Evolutionary conservation across 768 basidiomycete species (phyloP).

Genomic region (Mycena chlorophos): DNA sequence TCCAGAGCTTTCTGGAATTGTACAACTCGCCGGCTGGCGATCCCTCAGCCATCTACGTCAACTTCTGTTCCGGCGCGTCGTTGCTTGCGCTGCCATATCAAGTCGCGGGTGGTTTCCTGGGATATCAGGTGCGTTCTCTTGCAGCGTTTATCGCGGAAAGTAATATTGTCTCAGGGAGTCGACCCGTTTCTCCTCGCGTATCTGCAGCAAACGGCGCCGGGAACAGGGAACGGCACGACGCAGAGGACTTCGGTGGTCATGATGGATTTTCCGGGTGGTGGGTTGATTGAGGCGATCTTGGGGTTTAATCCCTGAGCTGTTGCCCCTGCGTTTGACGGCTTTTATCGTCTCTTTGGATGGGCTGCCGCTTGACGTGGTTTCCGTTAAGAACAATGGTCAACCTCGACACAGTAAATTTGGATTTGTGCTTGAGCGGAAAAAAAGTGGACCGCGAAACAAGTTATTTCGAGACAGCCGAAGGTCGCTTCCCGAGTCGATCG

Average conservation of each 20-base stretch:
- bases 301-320: background rate
- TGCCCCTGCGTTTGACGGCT: too few species aligned
- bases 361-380: too few species aligned
- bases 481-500: too few species aligned
- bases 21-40: background rate
- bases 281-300: background rate
- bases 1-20: background rate
- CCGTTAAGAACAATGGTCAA: too few species aligned
- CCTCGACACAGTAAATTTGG: too few species aligned
- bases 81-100: background rate
- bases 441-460: too few species aligned
- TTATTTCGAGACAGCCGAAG: too few species aligned
- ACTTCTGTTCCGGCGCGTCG: background rate
- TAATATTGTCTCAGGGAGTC: background rate
- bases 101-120: background rate
- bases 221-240: background rate
- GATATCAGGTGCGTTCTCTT: background rate
- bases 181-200: background rate
- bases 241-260: background rate
- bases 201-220: background rate
- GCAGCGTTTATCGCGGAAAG: background rate
- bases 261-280: background rate
- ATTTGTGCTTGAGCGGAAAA: too few species aligned
- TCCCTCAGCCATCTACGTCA: background rate
- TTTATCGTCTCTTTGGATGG: too few species aligned